A percentile compares a stretch with the other conserved stretches of the same genome.
Conservation (phyloP, 805 yeast genomes). For the Ogataea naganishii region DNA sequence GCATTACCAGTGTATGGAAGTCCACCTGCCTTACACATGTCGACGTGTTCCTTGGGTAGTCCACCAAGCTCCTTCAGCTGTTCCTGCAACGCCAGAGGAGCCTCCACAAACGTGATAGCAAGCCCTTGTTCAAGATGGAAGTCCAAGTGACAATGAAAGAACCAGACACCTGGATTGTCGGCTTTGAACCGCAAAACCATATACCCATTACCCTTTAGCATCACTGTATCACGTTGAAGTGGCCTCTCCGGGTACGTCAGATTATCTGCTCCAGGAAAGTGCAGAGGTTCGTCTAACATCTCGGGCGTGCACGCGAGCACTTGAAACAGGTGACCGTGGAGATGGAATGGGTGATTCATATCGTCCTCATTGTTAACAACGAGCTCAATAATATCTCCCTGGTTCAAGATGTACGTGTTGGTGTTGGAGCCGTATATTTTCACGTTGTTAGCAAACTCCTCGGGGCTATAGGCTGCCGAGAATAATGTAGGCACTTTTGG, state of each 20-base stretch:
- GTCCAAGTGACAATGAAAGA: conserved; percentile 86
- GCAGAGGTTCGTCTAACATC: conserved; percentile 44
- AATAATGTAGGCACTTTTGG: conserved; percentile 69
- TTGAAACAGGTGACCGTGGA: conserved; percentile 70
- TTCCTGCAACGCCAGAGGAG: conserved; percentile 46
- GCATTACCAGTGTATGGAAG: conserved; percentile 57
- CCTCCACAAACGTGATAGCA: conserved; percentile 64
- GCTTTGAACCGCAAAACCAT: conserved; percentile 67
- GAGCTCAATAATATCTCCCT: conserved; percentile 61
- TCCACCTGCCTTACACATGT: conserved; percentile 38
- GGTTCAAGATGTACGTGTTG: conserved; percentile 50
- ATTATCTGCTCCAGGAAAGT: conserved; percentile 40
- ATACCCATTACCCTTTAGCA: conserved; percentile 60
- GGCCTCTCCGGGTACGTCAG: conserved; percentile 50
- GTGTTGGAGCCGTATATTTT: conserved; percentile 70
- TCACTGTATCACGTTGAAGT: conserved; percentile 60
- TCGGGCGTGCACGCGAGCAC: conserved; percentile 44
- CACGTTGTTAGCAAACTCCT: conserved; percentile 37
- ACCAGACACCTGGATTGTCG: conserved; percentile 90
- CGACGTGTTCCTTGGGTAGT: conserved; percentile 39
- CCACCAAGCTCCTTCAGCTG: conserved; percentile 15
- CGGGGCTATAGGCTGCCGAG: conserved; percentile 55
- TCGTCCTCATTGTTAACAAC: conserved; percentile 74
- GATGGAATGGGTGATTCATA: conserved; percentile 73
- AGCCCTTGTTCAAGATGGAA: conserved; percentile 82